Conservation (phyloP, 2,329 filamentous ascomycete species). For the Penicillium olsonii region DNA sequence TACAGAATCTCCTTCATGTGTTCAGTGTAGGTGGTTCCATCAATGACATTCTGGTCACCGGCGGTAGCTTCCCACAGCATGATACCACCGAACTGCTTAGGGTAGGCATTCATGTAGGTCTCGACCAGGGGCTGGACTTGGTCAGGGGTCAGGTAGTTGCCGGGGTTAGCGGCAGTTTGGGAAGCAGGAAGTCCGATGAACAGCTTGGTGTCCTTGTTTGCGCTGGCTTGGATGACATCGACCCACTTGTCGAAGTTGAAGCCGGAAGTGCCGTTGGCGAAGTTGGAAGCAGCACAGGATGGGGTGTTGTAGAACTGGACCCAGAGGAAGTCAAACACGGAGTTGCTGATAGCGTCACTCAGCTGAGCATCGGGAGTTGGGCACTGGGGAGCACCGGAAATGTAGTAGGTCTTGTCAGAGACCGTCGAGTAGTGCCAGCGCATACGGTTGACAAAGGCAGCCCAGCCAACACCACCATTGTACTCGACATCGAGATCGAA, state of each 20-base stretch:
- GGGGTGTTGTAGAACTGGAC: constrained; percentile 59
- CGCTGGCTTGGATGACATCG: constrained; percentile 36
- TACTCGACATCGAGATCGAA: constrained; percentile 54
- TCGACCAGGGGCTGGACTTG: constrained; percentile 50
- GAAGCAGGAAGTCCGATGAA: constrained; percentile 55
- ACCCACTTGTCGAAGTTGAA: constrained; percentile 54
- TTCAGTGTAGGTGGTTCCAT: constrained; percentile 47
- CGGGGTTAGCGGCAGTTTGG: constrained; percentile 26
- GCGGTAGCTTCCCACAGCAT: constrained; percentile 62
- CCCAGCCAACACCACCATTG: constrained; percentile 42
- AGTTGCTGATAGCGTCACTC: constrained; percentile 44
- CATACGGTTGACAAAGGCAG: constrained; percentile 50
- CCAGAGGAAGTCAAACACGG: constrained; percentile 56
- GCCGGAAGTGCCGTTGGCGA: constrained; percentile 34
- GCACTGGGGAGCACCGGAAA: constrained; percentile 58
- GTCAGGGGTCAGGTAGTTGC: constrained; percentile 50
- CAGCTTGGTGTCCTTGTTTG: constrained; percentile 51
- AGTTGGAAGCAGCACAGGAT: constrained; percentile 52
- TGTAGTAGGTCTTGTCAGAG: constrained; percentile 46
- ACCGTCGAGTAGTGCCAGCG: constrained; percentile 42
- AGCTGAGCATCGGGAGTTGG: constrained; percentile 51
- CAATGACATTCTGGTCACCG: constrained; percentile 48
- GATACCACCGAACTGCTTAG: constrained; percentile 56
- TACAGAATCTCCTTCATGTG: constrained; percentile 51
- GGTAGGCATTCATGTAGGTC: constrained; percentile 43